Evolutionary conservation across 108 stramenopile genomes (phyloP).

Genomic region (Skeletonema grethae): DNA sequence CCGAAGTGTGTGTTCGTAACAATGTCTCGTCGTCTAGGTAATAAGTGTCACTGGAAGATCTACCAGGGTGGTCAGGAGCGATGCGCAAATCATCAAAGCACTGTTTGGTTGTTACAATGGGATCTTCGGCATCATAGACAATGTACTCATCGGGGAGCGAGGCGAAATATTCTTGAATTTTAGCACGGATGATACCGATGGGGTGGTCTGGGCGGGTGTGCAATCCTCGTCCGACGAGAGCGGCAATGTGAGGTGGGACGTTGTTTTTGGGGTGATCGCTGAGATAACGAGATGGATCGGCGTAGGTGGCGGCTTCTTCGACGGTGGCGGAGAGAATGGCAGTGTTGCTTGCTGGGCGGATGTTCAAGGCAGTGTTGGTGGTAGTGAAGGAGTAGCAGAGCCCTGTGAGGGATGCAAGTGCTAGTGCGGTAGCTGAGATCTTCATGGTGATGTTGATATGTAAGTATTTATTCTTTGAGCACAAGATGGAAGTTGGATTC

Average conservation of each 20-base stretch:
- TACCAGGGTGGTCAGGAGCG: constrained; percentile 91
- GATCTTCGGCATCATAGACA: constrained; percentile 75
- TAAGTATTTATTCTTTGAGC: not conserved
- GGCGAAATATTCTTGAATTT: constrained; percentile 77
- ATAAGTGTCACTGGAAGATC: constrained; percentile 90
- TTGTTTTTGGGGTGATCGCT: constrained; percentile 70
- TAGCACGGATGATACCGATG: constrained; percentile 78
- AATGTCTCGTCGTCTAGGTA: constrained; percentile 77
- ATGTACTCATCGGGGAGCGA: constrained; percentile 27
- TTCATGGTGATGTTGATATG: constrained; percentile 12
- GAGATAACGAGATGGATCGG: constrained; percentile 51
- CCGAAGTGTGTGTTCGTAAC: constrained; percentile 94
- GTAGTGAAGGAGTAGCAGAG: constrained; percentile 21
- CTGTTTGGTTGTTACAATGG: constrained; percentile 71
- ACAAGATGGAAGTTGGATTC: not conserved
- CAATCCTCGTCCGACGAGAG: constrained; percentile 70
- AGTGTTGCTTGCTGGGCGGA: constrained; percentile 1
- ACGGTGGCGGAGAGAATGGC: constrained; percentile 32
- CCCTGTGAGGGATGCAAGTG: constrained; percentile 7
- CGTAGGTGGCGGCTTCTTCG: constrained; percentile 34
- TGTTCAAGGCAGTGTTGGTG: not conserved
- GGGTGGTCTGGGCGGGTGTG: constrained; percentile 67
- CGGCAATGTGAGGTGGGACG: constrained; percentile 69
- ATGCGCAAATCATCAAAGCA: constrained; percentile 81
- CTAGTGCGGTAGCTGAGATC: constrained; percentile 24